Evolutionary conservation across 73 alveolate genomes (phyloP), one percentile per base, ranked within the genome.

Genomic region (Paramecium caudatum): DNA sequence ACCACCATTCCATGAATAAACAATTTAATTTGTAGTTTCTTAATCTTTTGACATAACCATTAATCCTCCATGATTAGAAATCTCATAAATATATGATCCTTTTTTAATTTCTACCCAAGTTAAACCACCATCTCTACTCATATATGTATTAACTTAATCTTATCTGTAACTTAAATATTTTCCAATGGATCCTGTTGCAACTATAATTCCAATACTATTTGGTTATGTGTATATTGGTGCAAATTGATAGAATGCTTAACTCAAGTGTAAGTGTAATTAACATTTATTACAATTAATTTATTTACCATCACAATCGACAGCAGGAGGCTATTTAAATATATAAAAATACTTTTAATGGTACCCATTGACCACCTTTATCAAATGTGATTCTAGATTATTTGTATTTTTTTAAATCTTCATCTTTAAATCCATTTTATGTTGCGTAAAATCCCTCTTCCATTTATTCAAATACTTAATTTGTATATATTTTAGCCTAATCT

Each of bases 1-100:
- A 21, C 97, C 97, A 45, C 91, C 97, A 21, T 94, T 94, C 95
- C 97, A 94, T 5, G 95, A 85, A 84, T 84, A 94, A 9, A 84
- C 94, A 46, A 97, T 94, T 55, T 90, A 84, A 34, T 94, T 95
- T 2, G 99, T 96, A 43, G 96, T 85, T 69, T 92, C 91, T 62
- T 83, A 65, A 84, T 94, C 94, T 45, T 90, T 92, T 0, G 99
- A 97, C 97, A 97, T 96, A 48, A 97, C 99, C 5, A 97, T 93
- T 55, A 97, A 91, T 27, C 99, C 99, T 6, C 99, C 99, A 91
- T 97, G 99, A 92, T 97, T 98, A 7, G 99, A 98, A 13, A 95
- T 90, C 81, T 97, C 99, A 61, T 95, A 96, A 49, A 97, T 96
- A 68, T 91, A 92, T 5, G 97, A 90, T 25, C 98, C 98, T 70